Base-by-base conservation (phyloP, 83 land plant species). In the Diphasiastrum complanatum region DNA sequence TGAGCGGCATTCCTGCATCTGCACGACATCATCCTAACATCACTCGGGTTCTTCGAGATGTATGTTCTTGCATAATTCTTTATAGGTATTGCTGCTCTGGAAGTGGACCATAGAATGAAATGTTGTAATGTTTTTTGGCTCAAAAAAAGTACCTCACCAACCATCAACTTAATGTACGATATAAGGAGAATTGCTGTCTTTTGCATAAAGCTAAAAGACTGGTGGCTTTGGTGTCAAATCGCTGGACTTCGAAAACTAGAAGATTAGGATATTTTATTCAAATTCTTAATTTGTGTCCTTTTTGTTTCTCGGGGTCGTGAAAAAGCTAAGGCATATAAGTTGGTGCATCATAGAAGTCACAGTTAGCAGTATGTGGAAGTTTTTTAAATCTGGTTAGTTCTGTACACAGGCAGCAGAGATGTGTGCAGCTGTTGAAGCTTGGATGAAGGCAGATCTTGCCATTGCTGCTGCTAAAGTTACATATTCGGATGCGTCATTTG, bases 371-470 rank as follows among this genome's bases (percentile, higher is more conserved):
- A 6, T 38, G 38, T 36, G 25, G 41, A 11, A n/a, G 45, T 4
- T 27, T 3, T 27, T 30, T 31, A 33, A 29, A 55, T 36, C 38
- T 27, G 23, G 38, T 59, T 11, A 5, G 46, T 41, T 34, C 23
- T 27, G 34, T 18, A 12, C 70, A 35, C 82, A 95, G 99, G 76
- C 90, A 61, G 63, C 59, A 25, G 95, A 95, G 65, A 67, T 77
- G 49, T 68, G 37, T 61, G 63, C 43, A 24, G 82, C 85, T 1
- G 74, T 95, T 67, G 99, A 90, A 25, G 82, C 87, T 8, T 75
- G 90, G 50, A 73, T 60, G 47, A 90, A 75, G 69, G 87, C 91
- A 30, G 67, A 73, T 37, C 48, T 8, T 72, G 87, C 89, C 59
- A 76, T 83, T 65, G 73, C 78, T n/a, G 80, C 75, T 45, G 93